These are phyloP conservation scores for Arctium lappa DNA, from an alignment of 129 eudicot species.

Conservation along the genomic window DNA sequence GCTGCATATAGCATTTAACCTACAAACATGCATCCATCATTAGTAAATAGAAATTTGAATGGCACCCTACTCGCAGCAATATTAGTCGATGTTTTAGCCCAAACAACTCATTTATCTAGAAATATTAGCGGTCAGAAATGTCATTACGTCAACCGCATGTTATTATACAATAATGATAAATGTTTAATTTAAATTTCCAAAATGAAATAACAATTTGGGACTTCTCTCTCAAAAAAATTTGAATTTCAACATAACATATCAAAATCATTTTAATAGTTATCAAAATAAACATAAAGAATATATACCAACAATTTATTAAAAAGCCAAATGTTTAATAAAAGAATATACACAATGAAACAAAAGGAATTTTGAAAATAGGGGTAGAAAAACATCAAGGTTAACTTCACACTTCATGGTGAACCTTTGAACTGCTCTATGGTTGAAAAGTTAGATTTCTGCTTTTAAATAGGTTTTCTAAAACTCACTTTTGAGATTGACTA, in stretches of 20 bases:
- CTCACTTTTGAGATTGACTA: neutral
- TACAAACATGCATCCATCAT: conserved; percentile 1
- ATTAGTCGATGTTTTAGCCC: neutral
- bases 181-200: neutral
- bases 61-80: neutral
- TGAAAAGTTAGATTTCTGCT: neutral
- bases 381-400: neutral
- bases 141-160: neutral
- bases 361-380: neutral
- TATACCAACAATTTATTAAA: neutral
- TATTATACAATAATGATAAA: neutral
- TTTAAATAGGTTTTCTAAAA: neutral
- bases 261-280: neutral
- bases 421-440: neutral
- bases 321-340: neutral
- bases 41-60: neutral
- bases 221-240: neutral
- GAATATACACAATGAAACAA: neutral
- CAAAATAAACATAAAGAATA: neutral
- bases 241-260: neutral
- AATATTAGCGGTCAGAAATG: neutral
- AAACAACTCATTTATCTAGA: neutral
- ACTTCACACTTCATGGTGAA: neutral
- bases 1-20: conserved; percentile 53
- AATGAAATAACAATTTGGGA: neutral